Base-by-base conservation (phyloP, 768 basidiomycete genomes). In the Termitomyces sp. region DNA sequence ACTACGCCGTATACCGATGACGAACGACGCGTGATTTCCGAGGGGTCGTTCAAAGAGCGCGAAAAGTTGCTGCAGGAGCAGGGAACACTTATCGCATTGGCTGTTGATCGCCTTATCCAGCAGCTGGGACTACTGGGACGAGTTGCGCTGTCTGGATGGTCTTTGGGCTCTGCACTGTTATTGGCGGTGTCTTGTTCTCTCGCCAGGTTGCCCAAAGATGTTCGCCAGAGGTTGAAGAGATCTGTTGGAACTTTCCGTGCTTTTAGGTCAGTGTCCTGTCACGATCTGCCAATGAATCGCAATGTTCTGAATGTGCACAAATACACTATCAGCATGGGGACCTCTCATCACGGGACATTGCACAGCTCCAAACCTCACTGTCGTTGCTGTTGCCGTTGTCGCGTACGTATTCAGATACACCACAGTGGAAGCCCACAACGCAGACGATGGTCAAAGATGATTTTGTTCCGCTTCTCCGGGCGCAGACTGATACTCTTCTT, bases 1-100 rank as follows among this genome's bases (percentile, higher is more conserved):
- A 66, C 69, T n/a, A 68, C 68, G 2, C 64, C 67, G 1, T 68
- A 66, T 46, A 66, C 65, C 2, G 42, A 56, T 18, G 64, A 64
- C 1, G 72, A 71, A 31, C 39, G 61, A 11, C 36, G 25, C 5
- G 35, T 44, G 5, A 45, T 68, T 13, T 22, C 12, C 12, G 23
- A 56, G 27, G 61, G 66, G 25, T 32, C 53, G 49, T 56, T 62
- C 4, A 33, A 58, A 7, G 63, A 64, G 9, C 51, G 64, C 7
- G 59, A 48, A 0, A 47, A 54, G 22, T 55, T 63, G 1, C 50
- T 68, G 12, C 45, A 57, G 22, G 53, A 66, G 35, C 68, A 71
- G 33, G 70, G 72, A 1, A 56, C 52, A 16, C 59, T 68, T 42
- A 56, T 71, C 3, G 63, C 67, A 2, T 53, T 68, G 25, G 64